Base-by-base conservation (phyloP, 768 basidiomycete species). In the Auricularia heimuer region DNA sequence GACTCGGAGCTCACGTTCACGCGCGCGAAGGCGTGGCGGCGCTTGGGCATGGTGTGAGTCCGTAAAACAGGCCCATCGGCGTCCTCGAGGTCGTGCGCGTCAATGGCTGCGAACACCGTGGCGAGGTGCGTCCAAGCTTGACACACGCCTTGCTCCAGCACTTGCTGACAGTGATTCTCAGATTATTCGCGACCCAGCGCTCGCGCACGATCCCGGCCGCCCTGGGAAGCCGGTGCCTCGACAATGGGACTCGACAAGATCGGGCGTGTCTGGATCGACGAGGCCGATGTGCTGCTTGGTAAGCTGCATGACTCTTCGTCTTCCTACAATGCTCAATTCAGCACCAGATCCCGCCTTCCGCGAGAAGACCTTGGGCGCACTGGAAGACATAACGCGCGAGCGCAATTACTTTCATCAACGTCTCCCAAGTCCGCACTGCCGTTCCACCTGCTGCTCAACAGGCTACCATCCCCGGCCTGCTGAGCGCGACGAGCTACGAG, bases 251-350 rank as follows among this genome's bases (percentile, higher is more conserved):
- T 93, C 33, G 81, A 80, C 62, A 81, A 84, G 61, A 77, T 95
- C 1, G 92, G 95, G 70, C 96, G 92, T 92, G 87, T 96, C 6
- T 80, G 95, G 3, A 78, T 96, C 1, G 94, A 97, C 67, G 94
- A 97, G 71, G 94, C 94, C 0, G 94, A 96, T 72, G 85, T 97
- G 61, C 77, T 95, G 12, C 88, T 96, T 63, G 92, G 94, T 91
- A 68, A 61, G 82, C 74, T 12, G 29, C 8, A 47, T 35, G 44
- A 54, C 47, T 36, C 42, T 21, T 68, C 42, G 18, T 21, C 8
- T 54, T 62, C 42, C 24, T 16, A 36, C 47, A 44, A 47, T 47
- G 37, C 47, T 34, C 54, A 18, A 29, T 42, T 11, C 11, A 3
- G 14, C 8, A 35, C 4, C 68, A 95, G 93, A 94, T 71, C 80